Percentiles rank a stretch among this genome's conserved stretches.
These are phyloP conservation scores for Botrytis tulipae DNA, from an alignment of 2,329 filamentous ascomycete genomes.

Conservation along the genomic window DNA sequence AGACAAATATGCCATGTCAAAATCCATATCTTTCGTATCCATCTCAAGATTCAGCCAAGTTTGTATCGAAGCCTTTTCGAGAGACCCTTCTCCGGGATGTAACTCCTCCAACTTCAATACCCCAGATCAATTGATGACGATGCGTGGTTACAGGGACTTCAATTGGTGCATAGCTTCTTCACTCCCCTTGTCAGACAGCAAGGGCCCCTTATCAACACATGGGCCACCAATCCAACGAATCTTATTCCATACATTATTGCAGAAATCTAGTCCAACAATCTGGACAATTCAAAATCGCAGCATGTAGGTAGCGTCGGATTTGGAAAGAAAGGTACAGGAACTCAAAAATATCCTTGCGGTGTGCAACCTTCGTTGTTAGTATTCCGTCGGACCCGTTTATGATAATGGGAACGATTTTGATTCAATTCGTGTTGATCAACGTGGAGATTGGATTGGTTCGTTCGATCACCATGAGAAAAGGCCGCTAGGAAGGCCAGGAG, in stretches of 20 bases:
- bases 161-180: not conserved
- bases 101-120: not conserved
- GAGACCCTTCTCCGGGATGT: not conserved
- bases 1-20: not conserved
- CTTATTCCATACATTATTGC: not conserved
- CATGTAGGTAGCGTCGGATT: not conserved
- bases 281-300: not conserved
- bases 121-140: not conserved
- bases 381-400: not conserved
- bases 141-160: not conserved
- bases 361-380: not conserved
- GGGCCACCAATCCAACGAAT: not conserved
- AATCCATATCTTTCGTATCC: not conserved
- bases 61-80: not conserved
- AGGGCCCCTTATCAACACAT: not conserved
- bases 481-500: not conserved
- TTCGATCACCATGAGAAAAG: not conserved
- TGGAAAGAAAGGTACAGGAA: slow-evolving; percentile 3
- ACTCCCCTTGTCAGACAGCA: not conserved
- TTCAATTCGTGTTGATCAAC: not conserved
- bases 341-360: slow-evolving; percentile 9
- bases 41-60: not conserved
- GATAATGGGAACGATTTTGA: not conserved
- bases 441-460: not conserved
- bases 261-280: not conserved